phyloP scores from a whole-genome alignment of 2,329 filamentous ascomycete genomes.

The Fusarium pseudograminearum region DNA sequence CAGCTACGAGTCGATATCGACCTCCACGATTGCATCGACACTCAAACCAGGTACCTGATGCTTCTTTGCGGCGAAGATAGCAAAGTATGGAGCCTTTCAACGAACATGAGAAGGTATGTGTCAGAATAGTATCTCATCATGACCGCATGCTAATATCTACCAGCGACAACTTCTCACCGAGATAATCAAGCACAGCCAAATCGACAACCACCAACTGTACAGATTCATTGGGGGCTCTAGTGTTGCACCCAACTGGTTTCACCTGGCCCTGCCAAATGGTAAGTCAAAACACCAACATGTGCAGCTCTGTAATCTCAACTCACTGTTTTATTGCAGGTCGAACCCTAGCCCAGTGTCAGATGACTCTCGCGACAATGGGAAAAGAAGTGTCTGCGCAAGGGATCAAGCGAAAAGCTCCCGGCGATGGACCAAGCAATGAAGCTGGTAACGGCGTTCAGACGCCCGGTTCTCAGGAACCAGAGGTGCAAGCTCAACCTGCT shows the following conservation, averaged over 20 bases:
- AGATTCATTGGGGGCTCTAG: slow-evolving; percentile 60
- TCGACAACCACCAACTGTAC: slow-evolving; percentile 61
- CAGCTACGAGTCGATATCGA: too few relatives aligned
- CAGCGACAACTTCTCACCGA: slow-evolving; percentile 70
- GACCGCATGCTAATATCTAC: slow-evolving; percentile 9
- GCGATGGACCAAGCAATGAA: slow-evolving; percentile 52
- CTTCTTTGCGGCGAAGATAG: slow-evolving; percentile 10
- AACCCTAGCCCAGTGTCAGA: slow-evolving; percentile 61
- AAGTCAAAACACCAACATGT: slow-evolving; percentile 34
- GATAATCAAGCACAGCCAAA: slow-evolving; percentile 67
- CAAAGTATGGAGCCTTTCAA: slow-evolving; percentile 53
- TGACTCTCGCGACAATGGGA: slow-evolving; percentile 53
- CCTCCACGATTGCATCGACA: not conserved
- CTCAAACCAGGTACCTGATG: not conserved
- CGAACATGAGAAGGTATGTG: slow-evolving; percentile 65
- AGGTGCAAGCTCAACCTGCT: slow-evolving; percentile 7
- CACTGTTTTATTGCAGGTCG: slow-evolving; percentile 54
- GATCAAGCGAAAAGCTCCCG: slow-evolving; percentile 49
- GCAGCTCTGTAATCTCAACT: not conserved
- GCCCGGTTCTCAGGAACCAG: slow-evolving; percentile 8
- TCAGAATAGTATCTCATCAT: too few relatives aligned
- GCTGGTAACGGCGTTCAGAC: slow-evolving; percentile 27
- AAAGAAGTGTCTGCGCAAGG: slow-evolving; percentile 47
- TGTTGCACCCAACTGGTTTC: slow-evolving; percentile 60
- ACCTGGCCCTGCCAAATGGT: slow-evolving; percentile 63